Percentiles rank a stretch among this genome's conserved stretches.
These are phyloP conservation scores for Crithidia fasciculata DNA, from an alignment of 208 protist species.

Conservation along the genomic window DNA sequence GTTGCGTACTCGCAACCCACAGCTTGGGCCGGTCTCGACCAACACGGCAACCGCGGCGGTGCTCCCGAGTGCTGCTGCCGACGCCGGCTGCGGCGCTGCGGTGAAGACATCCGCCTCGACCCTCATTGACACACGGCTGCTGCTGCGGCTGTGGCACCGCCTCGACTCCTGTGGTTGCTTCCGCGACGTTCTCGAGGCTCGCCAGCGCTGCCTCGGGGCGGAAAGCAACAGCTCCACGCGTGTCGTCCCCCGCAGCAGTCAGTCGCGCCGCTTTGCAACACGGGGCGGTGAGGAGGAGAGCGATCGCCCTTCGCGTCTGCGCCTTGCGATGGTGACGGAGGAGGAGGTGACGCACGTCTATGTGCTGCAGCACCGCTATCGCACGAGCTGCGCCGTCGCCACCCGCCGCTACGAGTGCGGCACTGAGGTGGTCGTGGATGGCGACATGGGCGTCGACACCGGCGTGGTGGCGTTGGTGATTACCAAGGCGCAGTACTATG, in stretches of 20 bases:
- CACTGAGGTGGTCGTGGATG: constrained; percentile 75
- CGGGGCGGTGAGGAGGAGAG: background rate
- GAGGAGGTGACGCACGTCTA: constrained; percentile 49
- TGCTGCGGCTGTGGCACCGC: constrained; percentile 18
- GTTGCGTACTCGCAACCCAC: background rate
- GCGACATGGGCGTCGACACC: constrained; percentile 81
- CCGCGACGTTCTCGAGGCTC: constrained; percentile 26
- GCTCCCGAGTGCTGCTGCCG: no score
- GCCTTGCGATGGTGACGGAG: constrained; percentile 3
- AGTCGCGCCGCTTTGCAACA: constrained; percentile 1
- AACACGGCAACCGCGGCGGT: background rate
- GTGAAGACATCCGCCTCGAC: background rate
- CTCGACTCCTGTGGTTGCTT: constrained; percentile 29
- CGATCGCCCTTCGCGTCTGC: background rate
- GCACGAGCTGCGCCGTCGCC: constrained; percentile 43
- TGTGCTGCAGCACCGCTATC: constrained; percentile 59
- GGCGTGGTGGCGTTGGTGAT: constrained; percentile 41
- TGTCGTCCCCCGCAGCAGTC: constrained; percentile 8
- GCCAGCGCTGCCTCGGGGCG: constrained; percentile 11
- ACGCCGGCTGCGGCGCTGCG: background rate
- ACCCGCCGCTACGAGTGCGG: constrained; percentile 24
- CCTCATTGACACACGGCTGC: constrained; percentile 16
- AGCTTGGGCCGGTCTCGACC: background rate
- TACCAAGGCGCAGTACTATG: constrained; percentile 42
- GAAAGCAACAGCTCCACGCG: constrained; percentile 28